Base-by-base conservation (phyloP, 2,329 filamentous ascomycete genomes). In the Cytospora leucostoma region DNA sequence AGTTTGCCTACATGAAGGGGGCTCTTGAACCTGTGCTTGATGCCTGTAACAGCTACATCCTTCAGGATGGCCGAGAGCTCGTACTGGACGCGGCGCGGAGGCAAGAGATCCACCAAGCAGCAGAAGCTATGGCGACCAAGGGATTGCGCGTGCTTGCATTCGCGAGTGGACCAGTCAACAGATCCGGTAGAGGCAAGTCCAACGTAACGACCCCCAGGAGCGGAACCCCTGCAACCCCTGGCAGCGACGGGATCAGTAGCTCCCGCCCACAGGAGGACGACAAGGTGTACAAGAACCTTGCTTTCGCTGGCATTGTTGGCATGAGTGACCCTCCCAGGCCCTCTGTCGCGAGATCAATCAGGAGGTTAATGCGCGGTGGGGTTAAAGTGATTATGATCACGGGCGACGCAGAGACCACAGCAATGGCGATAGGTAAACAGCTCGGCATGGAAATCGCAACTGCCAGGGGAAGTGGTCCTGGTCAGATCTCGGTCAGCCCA, bases 331-430 rank as follows among this genome's bases (percentile, higher is more conserved):
- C 95, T 5, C 95, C 95, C 3, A 84, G 95, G 56, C 92, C 93
- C 68, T 93, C 93, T 51, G 95, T 99, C 10, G 90, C 92, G 68
- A 88, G 89, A 67, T 93, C 94, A 7, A 97, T 99, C 69, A 85
- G 92, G 69, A 89, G 90, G 66, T 80, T 99, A 61, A 94, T 98
- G 89, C 88, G 92, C 56, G 95, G 95, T 60, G 94, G 94, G 47
- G 95, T 99, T 67, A 95, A 93, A 75, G 92, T 99, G 55, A 96
- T 99, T 70, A 99, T 99, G 95, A 98, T 99, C 69, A 99, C 95
- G 11, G 95, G 95, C 64, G 95, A 99, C 75, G 92, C 95, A 17
- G 93, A 98, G 74, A 92, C 92, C 1, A 99, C 95, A 3, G 95
- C 95, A 2, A 82, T 97, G 53, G 95, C 95, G 0, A 98, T 99